These are phyloP conservation scores for Dacryopinax primogenitus DNA, from an alignment of 768 basidiomycete genomes.

Conservation along the genomic window DNA sequence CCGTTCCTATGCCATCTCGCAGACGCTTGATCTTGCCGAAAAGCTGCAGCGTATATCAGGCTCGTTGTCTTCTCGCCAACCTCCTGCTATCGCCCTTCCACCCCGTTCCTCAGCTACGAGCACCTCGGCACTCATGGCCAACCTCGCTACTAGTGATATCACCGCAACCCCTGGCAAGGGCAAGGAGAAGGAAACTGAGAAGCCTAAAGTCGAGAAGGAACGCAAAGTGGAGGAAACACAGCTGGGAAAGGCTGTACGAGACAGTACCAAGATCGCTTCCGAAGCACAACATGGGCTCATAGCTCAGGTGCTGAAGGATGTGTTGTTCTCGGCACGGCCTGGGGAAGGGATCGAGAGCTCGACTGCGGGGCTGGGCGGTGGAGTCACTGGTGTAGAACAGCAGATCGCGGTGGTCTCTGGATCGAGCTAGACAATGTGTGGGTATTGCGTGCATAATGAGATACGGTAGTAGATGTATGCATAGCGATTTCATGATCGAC, in stretches of 20 bases:
- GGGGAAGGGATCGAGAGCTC: background rate
- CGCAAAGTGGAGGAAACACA: constrained; percentile 84
- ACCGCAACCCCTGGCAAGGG: constrained; percentile 28
- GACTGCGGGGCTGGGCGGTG: background rate
- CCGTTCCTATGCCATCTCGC: constrained; percentile 83
- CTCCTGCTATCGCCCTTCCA: constrained; percentile 14
- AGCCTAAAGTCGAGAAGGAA: constrained; percentile 35
- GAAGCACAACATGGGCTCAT: constrained; percentile 93
- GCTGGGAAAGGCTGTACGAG: constrained; percentile 77
- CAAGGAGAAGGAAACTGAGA: constrained; percentile 14
- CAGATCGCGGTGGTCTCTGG: constrained; percentile 1
- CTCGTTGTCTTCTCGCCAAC: constrained; percentile 20
- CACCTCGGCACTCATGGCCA: constrained; percentile 2
- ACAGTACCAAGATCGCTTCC: constrained; percentile 79
- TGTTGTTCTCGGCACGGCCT: constrained; percentile 44
- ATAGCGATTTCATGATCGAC: background rate
- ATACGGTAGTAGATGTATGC: background rate
- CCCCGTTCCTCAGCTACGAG: background rate
- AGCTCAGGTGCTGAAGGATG: constrained; percentile 83
- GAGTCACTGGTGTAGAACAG: background rate
- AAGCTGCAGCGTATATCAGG: constrained; percentile 40
- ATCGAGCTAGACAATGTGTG: background rate
- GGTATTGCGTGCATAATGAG: background rate
- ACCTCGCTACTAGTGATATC: constrained; percentile 27
- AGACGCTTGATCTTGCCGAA: constrained; percentile 77